Conservation (phyloP, 192 early-diverging fungal species). For the Podila epicladia region DNA sequence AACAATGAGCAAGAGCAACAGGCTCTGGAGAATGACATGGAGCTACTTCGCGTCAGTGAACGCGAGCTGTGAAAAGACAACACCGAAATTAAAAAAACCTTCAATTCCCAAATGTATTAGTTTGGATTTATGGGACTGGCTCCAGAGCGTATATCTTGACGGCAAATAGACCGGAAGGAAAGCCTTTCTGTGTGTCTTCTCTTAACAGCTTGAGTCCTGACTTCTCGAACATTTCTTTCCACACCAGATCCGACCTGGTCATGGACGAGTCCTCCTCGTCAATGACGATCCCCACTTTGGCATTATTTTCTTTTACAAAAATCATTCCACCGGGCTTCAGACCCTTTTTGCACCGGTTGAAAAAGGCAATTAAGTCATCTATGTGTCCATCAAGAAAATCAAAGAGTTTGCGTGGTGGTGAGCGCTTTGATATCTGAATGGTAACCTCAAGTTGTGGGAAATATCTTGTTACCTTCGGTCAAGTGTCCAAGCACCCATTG, state of each 20-base stretch:
- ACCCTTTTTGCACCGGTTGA: constrained; percentile 76
- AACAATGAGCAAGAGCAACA: not conserved
- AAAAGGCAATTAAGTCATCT: constrained; percentile 88
- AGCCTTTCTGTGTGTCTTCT: constrained; percentile 70
- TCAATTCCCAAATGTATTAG: not conserved
- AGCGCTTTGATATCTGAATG: too few species aligned
- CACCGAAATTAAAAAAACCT: too few species aligned
- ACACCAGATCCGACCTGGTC: constrained; percentile 69
- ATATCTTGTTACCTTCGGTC: constrained; percentile 73
- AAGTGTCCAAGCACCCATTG: constrained; percentile 98
- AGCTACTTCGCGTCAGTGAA: not conserved
- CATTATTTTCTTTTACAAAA: constrained; percentile 93
- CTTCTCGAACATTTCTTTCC: constrained; percentile 68
- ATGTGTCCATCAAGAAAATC: not conserved
- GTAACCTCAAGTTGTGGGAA: not conserved
- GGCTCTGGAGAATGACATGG: not conserved
- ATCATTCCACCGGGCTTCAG: constrained; percentile 83
- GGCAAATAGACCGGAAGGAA: constrained; percentile 72
- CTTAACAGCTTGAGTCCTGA: constrained; percentile 72
- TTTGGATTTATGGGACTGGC: constrained; percentile 5
- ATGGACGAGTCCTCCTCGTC: constrained; percentile 89
- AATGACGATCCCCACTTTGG: constrained; percentile 67
- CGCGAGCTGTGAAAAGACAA: not conserved
- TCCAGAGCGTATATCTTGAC: constrained; percentile 74
- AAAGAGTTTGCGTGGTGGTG: not conserved